Percentiles rank a stretch among this genome's conserved stretches.
Conservation (phyloP, 1,139 yeast genomes). For the Petasospora rhodanensis region DNA sequence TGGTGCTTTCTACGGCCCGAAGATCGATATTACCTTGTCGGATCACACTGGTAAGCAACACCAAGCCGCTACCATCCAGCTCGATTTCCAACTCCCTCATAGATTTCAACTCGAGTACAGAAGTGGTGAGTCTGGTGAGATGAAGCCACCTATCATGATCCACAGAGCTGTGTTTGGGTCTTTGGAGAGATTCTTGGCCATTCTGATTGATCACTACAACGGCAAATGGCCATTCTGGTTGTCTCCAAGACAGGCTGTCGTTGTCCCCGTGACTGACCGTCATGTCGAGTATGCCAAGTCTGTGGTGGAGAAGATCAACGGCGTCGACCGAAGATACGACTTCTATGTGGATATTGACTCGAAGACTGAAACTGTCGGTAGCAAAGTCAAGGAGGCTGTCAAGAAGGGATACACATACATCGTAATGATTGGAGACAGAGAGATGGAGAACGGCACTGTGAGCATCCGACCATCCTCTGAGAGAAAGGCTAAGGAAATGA, state of each 20-base stretch:
- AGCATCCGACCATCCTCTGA: slow-evolving; percentile 65
- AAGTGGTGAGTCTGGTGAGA: slow-evolving; percentile 41
- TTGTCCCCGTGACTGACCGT: slow-evolving; percentile 76
- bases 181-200: slow-evolving; percentile 86
- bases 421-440: slow-evolving; percentile 83
- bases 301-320: slow-evolving; percentile 22
- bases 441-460: slow-evolving; percentile 53
- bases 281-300: slow-evolving; percentile 47
- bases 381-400: slow-evolving; percentile 74
- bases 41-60: slow-evolving; percentile 84
- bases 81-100: slow-evolving; percentile 90
- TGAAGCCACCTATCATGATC: slow-evolving; percentile 76
- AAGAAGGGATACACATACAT: slow-evolving; percentile 75
- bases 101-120: slow-evolving; percentile 74
- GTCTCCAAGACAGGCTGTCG: slow-evolving; percentile 87
- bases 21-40: slow-evolving; percentile 78
- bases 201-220: slow-evolving; percentile 81
- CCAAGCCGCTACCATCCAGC: slow-evolving; percentile 94
- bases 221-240: slow-evolving; percentile 99
- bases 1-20: slow-evolving; percentile 98
- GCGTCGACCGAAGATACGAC: slow-evolving; percentile 23
- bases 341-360: slow-evolving; percentile 74
- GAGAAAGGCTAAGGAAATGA: slow-evolving; percentile 43
- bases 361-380: slow-evolving; percentile 75
- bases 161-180: slow-evolving; percentile 97